phyloP scores from a whole-genome alignment of 2,329 filamentous ascomycete species.

The Eutypella sp. region DNA sequence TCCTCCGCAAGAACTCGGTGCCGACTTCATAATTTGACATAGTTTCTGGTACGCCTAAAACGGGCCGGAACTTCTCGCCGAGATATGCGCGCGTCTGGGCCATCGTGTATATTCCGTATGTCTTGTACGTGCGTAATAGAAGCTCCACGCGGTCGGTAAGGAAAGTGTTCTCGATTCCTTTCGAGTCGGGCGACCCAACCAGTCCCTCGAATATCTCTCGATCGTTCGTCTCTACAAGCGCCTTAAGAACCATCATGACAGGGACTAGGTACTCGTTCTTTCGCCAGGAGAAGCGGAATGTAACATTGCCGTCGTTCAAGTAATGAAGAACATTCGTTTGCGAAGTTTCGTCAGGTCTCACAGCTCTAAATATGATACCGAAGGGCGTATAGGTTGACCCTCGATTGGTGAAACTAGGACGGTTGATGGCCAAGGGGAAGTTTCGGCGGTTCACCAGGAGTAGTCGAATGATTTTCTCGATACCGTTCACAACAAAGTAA shows the following conservation, averaged over 20 bases:
- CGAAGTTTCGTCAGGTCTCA: slow-evolving; percentile 94
- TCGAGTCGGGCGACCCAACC: slow-evolving; percentile 70
- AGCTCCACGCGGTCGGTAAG: slow-evolving; percentile 92
- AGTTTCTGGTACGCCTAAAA: slow-evolving; percentile 77
- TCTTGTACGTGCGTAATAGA: slow-evolving; percentile 87
- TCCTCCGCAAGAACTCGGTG: slow-evolving; percentile 81
- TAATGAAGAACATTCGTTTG: slow-evolving; percentile 98
- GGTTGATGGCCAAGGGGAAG: slow-evolving; percentile 89
- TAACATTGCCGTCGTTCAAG: slow-evolving; percentile 90
- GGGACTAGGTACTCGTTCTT: slow-evolving; percentile 97
- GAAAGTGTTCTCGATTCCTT: slow-evolving; percentile 82
- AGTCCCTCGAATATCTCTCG: slow-evolving; percentile 93
- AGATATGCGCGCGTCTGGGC: slow-evolving; percentile 79
- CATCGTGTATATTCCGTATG: slow-evolving; percentile 77
- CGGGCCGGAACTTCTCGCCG: slow-evolving; percentile 84
- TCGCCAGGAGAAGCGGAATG: slow-evolving; percentile 94
- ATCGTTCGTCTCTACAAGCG: slow-evolving; percentile 91
- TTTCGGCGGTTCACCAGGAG: slow-evolving; percentile 87
- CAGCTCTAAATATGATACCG: slow-evolving; percentile 86
- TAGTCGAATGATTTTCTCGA: slow-evolving; percentile 93
- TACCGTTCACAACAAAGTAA: slow-evolving; percentile 97
- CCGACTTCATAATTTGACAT: slow-evolving; percentile 86
- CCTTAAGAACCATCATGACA: slow-evolving; percentile 94
- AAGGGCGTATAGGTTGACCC: slow-evolving; percentile 83
- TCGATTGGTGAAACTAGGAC: slow-evolving; percentile 83